Evolutionary conservation across 108 stramenopile genomes (phyloP).

Genomic region (Cyclotella sp.): DNA sequence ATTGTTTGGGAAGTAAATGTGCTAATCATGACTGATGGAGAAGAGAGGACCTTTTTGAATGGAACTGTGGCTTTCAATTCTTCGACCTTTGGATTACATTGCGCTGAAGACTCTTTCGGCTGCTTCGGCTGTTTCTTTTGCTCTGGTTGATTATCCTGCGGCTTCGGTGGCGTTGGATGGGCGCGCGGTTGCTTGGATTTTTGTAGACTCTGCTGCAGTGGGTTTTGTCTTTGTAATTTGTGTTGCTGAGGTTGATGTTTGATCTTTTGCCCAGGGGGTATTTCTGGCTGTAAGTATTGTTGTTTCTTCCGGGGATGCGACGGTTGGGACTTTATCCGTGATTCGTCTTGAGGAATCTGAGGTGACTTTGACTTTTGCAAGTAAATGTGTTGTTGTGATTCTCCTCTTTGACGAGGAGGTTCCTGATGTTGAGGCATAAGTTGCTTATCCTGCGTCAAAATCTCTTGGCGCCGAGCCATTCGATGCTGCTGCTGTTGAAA

Average conservation of each 20-base stretch:
- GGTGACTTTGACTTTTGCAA: no score
- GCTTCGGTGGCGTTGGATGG: neutral
- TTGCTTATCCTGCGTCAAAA: neutral
- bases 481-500: conserved; percentile 1
- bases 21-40: conserved; percentile 28
- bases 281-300: neutral
- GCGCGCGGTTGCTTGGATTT: neutral
- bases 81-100: neutral
- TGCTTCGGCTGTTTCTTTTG: neutral
- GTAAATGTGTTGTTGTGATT: no score
- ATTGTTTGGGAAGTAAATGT: conserved; percentile 21
- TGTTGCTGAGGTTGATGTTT: neutral
- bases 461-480: conserved; percentile 1
- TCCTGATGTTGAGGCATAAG: neutral
- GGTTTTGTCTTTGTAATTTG: neutral
- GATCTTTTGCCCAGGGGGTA: neutral
- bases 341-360: no score
- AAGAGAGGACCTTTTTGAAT: conserved; percentile 26
- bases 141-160: neutral
- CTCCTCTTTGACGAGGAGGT: no score
- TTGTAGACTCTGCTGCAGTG: neutral
- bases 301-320: neutral
- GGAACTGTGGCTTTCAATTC: neutral
- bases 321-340: neutral
- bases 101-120: neutral